phyloP scores from a whole-genome alignment of 2,329 filamentous ascomycete species.

The Drechslerella stenobrocha region DNA sequence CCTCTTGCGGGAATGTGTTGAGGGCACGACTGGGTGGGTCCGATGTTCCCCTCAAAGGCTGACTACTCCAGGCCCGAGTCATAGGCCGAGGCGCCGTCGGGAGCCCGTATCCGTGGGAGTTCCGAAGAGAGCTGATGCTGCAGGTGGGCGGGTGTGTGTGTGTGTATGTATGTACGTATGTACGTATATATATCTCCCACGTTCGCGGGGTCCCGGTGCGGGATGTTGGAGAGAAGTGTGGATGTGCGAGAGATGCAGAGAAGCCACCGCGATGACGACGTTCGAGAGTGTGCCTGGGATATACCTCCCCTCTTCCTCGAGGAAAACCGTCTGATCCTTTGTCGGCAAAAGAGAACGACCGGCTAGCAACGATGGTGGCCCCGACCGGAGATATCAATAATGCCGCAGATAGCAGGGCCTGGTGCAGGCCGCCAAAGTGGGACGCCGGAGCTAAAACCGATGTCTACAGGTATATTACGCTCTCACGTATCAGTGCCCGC shows the following conservation, averaged over 20 bases:
- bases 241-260: not conserved
- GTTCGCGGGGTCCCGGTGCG: not conserved
- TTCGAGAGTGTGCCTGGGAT: conserved; percentile 25
- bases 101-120: not conserved
- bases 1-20: conserved; percentile 18
- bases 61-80: conserved; percentile 41
- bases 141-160: not conserved
- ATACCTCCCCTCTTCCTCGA: too few relatives aligned
- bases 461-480: conserved; percentile 24
- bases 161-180: too few relatives aligned
- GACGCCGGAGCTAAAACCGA: conserved; percentile 35
- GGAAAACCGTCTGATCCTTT: conserved; percentile 46
- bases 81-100: conserved; percentile 2
- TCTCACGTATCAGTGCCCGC: not conserved
- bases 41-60: conserved; percentile 22
- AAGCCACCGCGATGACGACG: conserved; percentile 25
- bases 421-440: conserved; percentile 11
- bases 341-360: conserved; percentile 23
- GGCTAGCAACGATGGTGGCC: conserved; percentile 15
- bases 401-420: conserved; percentile 43
- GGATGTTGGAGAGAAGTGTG: not conserved
- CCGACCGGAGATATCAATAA: conserved; percentile 48
- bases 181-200: not conserved
- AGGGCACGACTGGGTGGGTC: conserved; percentile 1
- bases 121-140: not conserved